phyloP scores from a whole-genome alignment of 177 flowering plant genomes.

The Vitis hybrid region DNA sequence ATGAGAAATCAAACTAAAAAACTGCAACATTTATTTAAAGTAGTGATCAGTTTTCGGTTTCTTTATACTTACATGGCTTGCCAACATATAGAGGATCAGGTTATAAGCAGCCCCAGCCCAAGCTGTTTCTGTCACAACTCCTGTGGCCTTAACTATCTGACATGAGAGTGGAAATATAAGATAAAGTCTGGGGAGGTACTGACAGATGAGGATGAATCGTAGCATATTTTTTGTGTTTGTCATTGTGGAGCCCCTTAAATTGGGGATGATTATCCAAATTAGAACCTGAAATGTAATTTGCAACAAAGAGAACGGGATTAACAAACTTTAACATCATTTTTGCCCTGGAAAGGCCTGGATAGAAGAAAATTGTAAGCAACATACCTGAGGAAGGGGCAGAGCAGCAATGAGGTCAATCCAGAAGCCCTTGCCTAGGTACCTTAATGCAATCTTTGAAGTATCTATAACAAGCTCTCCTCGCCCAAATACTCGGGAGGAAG shows the following conservation, averaged over 20 bases:
- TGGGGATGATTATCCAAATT: constrained; percentile 54
- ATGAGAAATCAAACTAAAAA: too few relatives aligned
- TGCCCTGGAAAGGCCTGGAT: not conserved
- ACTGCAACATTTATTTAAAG: too few relatives aligned
- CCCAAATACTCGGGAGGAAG: constrained; percentile 95
- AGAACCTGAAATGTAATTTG: constrained; percentile 29
- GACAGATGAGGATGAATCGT: constrained; percentile 47
- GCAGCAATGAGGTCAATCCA: constrained; percentile 84
- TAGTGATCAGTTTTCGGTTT: not conserved
- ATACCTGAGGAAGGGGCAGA: constrained; percentile 95
- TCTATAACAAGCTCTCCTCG: constrained; percentile 97
- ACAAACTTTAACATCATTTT: not conserved
- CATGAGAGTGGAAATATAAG: constrained; percentile 54
- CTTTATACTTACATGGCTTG: constrained; percentile 73
- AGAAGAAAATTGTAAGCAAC: not conserved
- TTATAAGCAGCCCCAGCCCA: constrained; percentile 74
- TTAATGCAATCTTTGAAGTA: constrained; percentile 59
- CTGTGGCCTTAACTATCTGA: constrained; percentile 53
- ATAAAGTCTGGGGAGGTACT: constrained; percentile 52
- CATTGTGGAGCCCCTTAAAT: constrained; percentile 44
- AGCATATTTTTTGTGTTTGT: constrained; percentile 48
- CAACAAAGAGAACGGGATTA: not conserved
- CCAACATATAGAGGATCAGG: constrained; percentile 67
- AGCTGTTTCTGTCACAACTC: constrained; percentile 59
- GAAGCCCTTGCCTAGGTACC: constrained; percentile 60